Evolutionary conservation across 2,329 filamentous ascomycete genomes (phyloP).

Genomic region (Pseudogymnoascus sp.): DNA sequence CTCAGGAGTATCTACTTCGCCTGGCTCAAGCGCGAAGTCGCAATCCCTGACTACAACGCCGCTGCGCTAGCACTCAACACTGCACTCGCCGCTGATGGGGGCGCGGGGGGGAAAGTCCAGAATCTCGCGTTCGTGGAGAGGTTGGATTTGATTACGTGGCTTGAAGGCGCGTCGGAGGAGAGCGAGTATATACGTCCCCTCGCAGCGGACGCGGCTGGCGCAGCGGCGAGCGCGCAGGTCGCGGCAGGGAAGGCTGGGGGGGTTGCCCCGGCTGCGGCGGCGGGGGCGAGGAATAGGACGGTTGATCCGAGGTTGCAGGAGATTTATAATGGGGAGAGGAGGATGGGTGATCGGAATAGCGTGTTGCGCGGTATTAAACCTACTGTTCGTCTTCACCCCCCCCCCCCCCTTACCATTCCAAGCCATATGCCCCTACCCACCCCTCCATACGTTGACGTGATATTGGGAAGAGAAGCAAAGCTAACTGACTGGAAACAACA

Average conservation of each 20-base stretch:
- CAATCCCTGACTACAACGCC: conserved; percentile 85
- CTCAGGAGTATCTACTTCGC: conserved; percentile 93
- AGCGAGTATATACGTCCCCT: conserved; percentile 88
- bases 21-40: conserved; percentile 85
- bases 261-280: conserved; percentile 30
- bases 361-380: conserved; percentile 80
- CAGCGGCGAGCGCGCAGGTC: conserved; percentile 38
- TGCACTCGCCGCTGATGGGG: conserved; percentile 48
- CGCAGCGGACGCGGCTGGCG: conserved; percentile 48
- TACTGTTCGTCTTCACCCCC: conserved; percentile 50
- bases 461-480: too few relatives aligned
- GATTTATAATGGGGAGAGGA: conserved; percentile 86
- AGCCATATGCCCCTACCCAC: not conserved
- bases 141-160: conserved; percentile 84
- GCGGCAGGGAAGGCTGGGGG: conserved; percentile 35
- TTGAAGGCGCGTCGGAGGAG: conserved; percentile 81
- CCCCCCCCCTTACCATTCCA: not conserved
- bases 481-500: conserved; percentile 29
- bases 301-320: conserved; percentile 74
- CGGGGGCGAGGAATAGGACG: conserved; percentile 51
- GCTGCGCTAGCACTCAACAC: conserved; percentile 74
- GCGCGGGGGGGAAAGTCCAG: conserved; percentile 60
- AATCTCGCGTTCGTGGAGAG: conserved; percentile 88
- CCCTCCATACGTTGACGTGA: too few relatives aligned
- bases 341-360: conserved; percentile 87